Evolutionary conservation across 176 grass and related monocot species (phyloP).

Genomic region (Oryza rufipogon): DNA sequence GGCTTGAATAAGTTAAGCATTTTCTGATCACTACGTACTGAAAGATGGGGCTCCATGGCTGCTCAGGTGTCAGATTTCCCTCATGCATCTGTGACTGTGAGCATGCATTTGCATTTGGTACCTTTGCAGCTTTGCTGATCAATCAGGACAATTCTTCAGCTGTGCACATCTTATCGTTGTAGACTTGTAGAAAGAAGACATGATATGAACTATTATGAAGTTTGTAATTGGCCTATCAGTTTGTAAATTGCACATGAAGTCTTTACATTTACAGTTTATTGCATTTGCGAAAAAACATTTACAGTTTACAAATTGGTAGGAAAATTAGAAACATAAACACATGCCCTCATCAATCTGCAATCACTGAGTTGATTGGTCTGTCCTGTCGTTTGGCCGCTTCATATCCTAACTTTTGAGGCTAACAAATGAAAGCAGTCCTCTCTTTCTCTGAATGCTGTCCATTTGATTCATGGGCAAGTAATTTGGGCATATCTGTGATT

Average conservation of each 20-base stretch:
- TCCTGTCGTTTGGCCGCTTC: not conserved
- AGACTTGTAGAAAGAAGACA: not conserved
- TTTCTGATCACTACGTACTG: not conserved
- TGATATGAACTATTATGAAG: not conserved
- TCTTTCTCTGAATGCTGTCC: not conserved
- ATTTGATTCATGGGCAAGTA: not conserved
- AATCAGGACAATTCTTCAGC: not conserved
- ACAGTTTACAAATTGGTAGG: not conserved
- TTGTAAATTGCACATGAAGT: not conserved
- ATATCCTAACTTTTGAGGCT: not conserved
- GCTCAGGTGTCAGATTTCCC: not conserved
- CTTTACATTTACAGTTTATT: not conserved
- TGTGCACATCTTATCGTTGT: not conserved
- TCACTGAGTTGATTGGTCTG: not conserved
- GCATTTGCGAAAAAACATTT: not conserved
- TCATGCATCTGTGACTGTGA: not conserved
- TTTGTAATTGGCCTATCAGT: not conserved
- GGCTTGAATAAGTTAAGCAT: not conserved
- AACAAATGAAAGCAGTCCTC: not conserved
- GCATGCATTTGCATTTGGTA: not conserved
- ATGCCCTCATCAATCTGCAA: not conserved
- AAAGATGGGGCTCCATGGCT: not conserved
- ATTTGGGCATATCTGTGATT: not conserved
- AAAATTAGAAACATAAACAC: not conserved
- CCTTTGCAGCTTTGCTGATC: not conserved